These are phyloP conservation scores for Rugonectria rugulosa DNA, from an alignment of 2,329 filamentous ascomycete species.

Conservation along the genomic window DNA sequence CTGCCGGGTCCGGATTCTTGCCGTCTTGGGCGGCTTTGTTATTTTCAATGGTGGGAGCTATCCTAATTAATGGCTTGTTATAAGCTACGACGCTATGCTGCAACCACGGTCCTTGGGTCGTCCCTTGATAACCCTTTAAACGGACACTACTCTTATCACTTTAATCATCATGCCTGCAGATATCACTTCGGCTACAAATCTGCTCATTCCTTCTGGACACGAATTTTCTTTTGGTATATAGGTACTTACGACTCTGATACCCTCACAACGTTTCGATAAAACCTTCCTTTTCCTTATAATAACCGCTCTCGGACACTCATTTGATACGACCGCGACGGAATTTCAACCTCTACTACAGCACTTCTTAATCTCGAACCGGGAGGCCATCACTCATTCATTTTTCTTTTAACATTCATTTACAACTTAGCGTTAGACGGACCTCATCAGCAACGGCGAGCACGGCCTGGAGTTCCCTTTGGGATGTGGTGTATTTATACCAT, in stretches of 20 bases:
- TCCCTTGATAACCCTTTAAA: background rate
- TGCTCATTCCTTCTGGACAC: slow-evolving; percentile 25
- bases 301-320: background rate
- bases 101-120: background rate
- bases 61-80: slow-evolving; percentile 28
- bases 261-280: slow-evolving; percentile 22
- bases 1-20: slow-evolving; percentile 13
- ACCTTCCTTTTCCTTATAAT: slow-evolving; percentile 4
- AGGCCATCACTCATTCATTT: slow-evolving; percentile 5
- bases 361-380: slow-evolving; percentile 24
- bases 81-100: slow-evolving; percentile 12
- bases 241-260: slow-evolving; percentile 40
- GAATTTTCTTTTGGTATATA: slow-evolving; percentile 26
- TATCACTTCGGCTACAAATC: slow-evolving; percentile 13
- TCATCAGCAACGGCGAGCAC: slow-evolving; percentile 31
- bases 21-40: slow-evolving; percentile 31
- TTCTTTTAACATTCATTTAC: no score
- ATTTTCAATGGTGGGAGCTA: slow-evolving; percentile 24
- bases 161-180: slow-evolving; percentile 29
- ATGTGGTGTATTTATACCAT: no score
- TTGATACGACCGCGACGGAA: slow-evolving; percentile 11
- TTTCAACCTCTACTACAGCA: slow-evolving; percentile 10
- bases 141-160: slow-evolving; percentile 15
- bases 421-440: slow-evolving; percentile 18
- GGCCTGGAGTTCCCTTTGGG: slow-evolving; percentile 38